A percentile compares a stretch with the other conserved stretches of the same genome.
Evolutionary conservation across 495 filamentous ascomycete genomes (phyloP).

Genomic region (Aspergillus taichungensis): DNA sequence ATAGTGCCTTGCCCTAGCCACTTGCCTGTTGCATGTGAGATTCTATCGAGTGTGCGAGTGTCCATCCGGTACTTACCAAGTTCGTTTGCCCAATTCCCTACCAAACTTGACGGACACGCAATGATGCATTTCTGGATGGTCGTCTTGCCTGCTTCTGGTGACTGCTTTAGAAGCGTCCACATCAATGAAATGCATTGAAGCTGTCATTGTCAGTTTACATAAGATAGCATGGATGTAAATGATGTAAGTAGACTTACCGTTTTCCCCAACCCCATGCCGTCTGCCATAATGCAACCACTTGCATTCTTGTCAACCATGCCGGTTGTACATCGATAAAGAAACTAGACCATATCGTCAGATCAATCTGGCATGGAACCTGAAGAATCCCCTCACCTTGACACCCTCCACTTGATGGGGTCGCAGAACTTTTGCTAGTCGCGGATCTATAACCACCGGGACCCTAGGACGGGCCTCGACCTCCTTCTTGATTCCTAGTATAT

Average conservation of each 20-base stretch:
- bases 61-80: constrained; percentile 27
- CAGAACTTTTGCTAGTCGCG: constrained; percentile 79
- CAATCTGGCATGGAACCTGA: neutral
- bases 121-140: constrained; percentile 98
- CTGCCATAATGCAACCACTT: constrained; percentile 98
- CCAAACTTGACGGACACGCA: constrained; percentile 94
- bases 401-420: constrained; percentile 97
- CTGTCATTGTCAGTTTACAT: constrained; percentile 33
- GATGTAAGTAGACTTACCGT: constrained; percentile 45
- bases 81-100: constrained; percentile 98
- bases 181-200: constrained; percentile 73
- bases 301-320: constrained; percentile 90
- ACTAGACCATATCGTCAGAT: constrained; percentile 32
- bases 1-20: constrained; percentile 92
- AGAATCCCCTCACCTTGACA: constrained; percentile 55
- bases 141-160: constrained; percentile 82
- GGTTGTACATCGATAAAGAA: constrained; percentile 88
- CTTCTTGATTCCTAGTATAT: constrained; percentile 93
- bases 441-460: constrained; percentile 96
- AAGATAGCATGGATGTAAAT: neutral
- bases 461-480: constrained; percentile 69
- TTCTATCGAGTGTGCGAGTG: neutral
- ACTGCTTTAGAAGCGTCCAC: constrained; percentile 96
- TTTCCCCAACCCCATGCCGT: constrained; percentile 98
- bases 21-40: constrained; percentile 48